Conservation (phyloP, 192 early-diverging fungal genomes). For the Chytriomyces confervae region DNA sequence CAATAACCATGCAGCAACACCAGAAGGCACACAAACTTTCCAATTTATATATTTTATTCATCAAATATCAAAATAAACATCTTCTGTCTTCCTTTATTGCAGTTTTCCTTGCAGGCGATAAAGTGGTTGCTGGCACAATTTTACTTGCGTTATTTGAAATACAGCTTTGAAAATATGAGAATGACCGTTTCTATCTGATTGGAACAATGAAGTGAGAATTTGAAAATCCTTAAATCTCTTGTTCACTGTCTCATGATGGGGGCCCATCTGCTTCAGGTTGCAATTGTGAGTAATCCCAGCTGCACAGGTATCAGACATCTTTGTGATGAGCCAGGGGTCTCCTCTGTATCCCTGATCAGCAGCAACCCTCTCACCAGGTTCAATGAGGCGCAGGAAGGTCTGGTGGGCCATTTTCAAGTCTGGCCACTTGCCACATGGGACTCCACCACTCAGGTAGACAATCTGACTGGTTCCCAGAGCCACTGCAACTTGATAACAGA, state of each 20-base stretch:
- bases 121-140: neutral
- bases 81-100: neutral
- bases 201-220: neutral
- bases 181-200: neutral
- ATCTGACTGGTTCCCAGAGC: conserved; percentile 8
- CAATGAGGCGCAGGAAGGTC: neutral
- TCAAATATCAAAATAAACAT: too few species aligned
- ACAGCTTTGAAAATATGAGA: neutral
- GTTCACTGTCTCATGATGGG: conserved; percentile 5
- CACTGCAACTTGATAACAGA: neutral
- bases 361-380: neutral
- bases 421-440: conserved; percentile 2
- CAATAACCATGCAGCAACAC: too few species aligned
- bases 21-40: too few species aligned
- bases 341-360: too few species aligned
- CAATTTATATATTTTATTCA: too few species aligned
- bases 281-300: too few species aligned
- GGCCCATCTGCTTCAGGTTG: neutral
- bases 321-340: too few species aligned
- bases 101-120: neutral
- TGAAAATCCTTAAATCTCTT: conserved; percentile 6
- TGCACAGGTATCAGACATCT: too few species aligned
- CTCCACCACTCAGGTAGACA: neutral
- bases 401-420: neutral
- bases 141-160: neutral